These are phyloP conservation scores for Apiospora pterosperma DNA, from an alignment of 2,329 filamentous ascomycete genomes.

Conservation along the genomic window DNA sequence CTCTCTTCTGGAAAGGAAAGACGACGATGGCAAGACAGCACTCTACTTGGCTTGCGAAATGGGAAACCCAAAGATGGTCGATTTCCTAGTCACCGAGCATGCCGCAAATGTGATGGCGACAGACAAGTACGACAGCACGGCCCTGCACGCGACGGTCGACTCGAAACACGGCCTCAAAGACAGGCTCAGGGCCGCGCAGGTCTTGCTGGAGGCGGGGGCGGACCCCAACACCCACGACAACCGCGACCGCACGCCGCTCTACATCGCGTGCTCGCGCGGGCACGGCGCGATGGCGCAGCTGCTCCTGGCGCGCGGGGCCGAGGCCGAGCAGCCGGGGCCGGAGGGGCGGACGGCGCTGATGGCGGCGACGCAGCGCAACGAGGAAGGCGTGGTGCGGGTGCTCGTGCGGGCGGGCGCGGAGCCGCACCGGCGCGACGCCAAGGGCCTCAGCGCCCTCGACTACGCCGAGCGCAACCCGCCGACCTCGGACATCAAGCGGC, in stretches of 20 bases:
- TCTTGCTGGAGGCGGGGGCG: neutral
- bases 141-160: neutral
- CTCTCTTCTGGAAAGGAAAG: neutral
- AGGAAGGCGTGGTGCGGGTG: fast-evolving
- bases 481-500: neutral
- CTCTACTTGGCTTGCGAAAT: neutral
- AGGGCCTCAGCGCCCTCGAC: neutral
- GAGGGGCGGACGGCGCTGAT: neutral
- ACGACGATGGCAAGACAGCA: neutral
- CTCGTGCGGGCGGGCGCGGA: neutral
- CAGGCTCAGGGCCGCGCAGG: neutral
- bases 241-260: neutral
- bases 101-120: neutral
- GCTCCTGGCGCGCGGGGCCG: neutral
- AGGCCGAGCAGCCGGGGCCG: neutral
- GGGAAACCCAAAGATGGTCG: neutral
- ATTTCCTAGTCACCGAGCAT: neutral
- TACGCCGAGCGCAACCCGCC: neutral
- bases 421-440: neutral
- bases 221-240: neutral
- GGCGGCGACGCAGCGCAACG: neutral
- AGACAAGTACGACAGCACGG: neutral
- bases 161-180: neutral
- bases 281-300: neutral
- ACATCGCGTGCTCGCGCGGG: neutral